These are phyloP conservation scores for Penicillium griseofulvum DNA, from an alignment of 2,329 filamentous ascomycete genomes.

Conservation along the genomic window DNA sequence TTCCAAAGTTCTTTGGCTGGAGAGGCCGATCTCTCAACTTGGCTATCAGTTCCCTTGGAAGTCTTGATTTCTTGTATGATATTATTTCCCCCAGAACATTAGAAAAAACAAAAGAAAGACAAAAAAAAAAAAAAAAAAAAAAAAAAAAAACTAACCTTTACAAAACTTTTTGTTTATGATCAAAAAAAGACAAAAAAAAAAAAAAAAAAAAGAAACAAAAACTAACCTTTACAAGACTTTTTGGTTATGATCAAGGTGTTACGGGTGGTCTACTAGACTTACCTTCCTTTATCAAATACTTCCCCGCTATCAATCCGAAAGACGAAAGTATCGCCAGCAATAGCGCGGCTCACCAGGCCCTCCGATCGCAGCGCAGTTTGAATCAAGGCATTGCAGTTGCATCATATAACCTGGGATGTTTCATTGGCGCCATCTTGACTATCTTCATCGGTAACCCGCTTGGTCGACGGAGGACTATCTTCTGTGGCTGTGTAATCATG, in stretches of 20 bases:
- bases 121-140: no score
- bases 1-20: slow-evolving; percentile 29
- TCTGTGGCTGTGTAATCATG: slow-evolving; percentile 40
- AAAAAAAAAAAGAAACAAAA: background rate
- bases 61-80: slow-evolving; percentile 38
- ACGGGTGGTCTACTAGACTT: slow-evolving; percentile 45
- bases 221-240: slow-evolving; percentile 25
- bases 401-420: slow-evolving; percentile 49
- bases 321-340: slow-evolving; percentile 6
- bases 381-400: slow-evolving; percentile 41
- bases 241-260: slow-evolving; percentile 43
- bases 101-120: no score
- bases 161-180: slow-evolving; percentile 39
- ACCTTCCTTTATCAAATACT: slow-evolving; percentile 39
- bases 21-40: slow-evolving; percentile 28
- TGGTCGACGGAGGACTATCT: slow-evolving; percentile 21
- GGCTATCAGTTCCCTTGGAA: slow-evolving; percentile 46
- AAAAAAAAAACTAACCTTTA: slow-evolving; percentile 9
- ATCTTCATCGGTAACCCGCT: slow-evolving; percentile 48
- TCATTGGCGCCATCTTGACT: slow-evolving; percentile 47
- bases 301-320: slow-evolving; percentile 33
- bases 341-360: background rate
- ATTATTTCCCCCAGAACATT: background rate
- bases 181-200: slow-evolving; percentile 6
- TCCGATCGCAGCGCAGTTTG: slow-evolving; percentile 17